Evolutionary conservation across 2,329 filamentous ascomycete genomes (phyloP), one percentile per base, ranked within the genome.

Genomic region (Xylaria sp.): DNA sequence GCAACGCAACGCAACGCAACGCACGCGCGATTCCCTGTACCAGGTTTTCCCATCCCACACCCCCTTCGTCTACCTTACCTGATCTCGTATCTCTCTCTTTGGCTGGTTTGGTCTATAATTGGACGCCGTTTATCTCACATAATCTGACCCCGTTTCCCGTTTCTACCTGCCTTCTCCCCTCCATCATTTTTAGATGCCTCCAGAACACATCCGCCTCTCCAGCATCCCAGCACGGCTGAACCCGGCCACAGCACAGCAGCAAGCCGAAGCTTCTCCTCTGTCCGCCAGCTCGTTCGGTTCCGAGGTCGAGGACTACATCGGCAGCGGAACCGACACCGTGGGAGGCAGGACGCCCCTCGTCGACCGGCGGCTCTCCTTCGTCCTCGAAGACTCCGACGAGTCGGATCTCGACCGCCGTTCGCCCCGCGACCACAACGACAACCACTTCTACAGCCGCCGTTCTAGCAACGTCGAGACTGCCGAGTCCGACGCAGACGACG

Each of bases 401-500:
- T 56, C 56, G 7, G 54, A 60, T 50, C 45, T 56, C 37, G 44
- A 47, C n/a, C 40, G 45, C 18, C 24, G 11, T 26, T 26, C 24
- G 11, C 29, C 11, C 4, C 29, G 16, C 5, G 9, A 34, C 11
- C 29, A 34, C 22, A 7, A 45, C 5, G 34, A 54, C 39, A 13
- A 17, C 43, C 39, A 45, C 17, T 48, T 52, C n/a, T 42, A 43
- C 20, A 52, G 50, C 39, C 50, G 48, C 13, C 48, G 54, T 44
- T 45, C 55, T 46, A 29, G 44, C n/a, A 47, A 29, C 17, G 57
- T 59, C 61, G 59, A 54, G 55, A 61, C 57, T 56, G 49, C 54
- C 53, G 65, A 66, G 46, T 57, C 66, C 55, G 50, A 66, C 56
- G 66, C 70, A 52, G 68, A 71, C 61, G 70, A 73, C 61, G 65